A percentile compares a stretch with the other conserved stretches of the same genome.
These are phyloP conservation scores for Willaertia magna DNA, from an alignment of 208 protist species.

Conservation along the genomic window DNA sequence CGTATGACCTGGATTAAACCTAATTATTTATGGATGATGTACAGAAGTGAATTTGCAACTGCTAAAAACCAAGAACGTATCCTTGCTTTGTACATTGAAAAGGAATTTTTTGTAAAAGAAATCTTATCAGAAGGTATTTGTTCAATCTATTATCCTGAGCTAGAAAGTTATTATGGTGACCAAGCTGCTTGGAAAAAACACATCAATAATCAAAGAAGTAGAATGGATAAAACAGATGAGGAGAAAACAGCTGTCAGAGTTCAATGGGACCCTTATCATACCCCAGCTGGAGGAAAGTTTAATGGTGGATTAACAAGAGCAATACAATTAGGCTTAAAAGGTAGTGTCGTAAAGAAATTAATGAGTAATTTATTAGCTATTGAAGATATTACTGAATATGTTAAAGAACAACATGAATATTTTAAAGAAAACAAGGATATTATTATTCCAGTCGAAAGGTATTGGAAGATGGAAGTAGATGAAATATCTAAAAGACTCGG, in stretches of 20 bases:
- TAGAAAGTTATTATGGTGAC: not conserved
- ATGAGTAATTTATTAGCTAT: not conserved
- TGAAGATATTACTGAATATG: not conserved
- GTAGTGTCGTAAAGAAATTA: not conserved
- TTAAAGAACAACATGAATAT: not conserved
- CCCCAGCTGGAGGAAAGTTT: not conserved
- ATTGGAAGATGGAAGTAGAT: not conserved
- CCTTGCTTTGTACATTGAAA: not conserved
- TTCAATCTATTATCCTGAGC: not conserved
- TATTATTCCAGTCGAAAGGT: not conserved
- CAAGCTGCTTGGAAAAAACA: not conserved
- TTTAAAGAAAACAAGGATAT: not conserved
- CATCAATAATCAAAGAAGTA: not conserved
- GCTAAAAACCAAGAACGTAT: not conserved
- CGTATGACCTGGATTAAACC: slow-evolving; percentile 8
- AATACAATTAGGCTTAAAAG: not conserved
- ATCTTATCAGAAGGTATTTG: not conserved
- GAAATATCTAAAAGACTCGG: not conserved
- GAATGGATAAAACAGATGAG: not conserved
- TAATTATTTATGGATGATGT: slow-evolving; percentile 11
- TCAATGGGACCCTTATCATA: slow-evolving; percentile 11
- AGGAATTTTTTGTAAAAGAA: not conserved
- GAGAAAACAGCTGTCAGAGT: not conserved
- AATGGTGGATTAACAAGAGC: not conserved
- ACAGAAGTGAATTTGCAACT: not conserved